Evolutionary conservation across 768 basidiomycete genomes (phyloP), one percentile per base, ranked within the genome.

Genomic region (Naganishia friedmannii): DNA sequence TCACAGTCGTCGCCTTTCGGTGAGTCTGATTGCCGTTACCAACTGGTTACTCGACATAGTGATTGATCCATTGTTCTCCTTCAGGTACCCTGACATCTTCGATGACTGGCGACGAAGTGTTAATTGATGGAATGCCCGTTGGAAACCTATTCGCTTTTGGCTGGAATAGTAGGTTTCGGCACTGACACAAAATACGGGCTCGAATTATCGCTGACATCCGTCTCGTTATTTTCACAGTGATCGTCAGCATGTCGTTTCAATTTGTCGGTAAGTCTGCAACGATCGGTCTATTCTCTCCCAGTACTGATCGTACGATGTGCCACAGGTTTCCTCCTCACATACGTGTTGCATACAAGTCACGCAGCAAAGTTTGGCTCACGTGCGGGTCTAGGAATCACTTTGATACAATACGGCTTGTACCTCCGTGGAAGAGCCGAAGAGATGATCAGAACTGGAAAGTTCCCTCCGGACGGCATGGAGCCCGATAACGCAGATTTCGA

Each of bases 241-340:
- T 93, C 83, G 88, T 92, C 69, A 94, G 92, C 8, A 90, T 90
- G 83, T 92, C 93, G 83, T 98, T 99, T 89, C 93, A 97, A 82
- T 94, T 97, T 80, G 86, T 95, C 76, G 94, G 70, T 70, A 21
- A 70, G 70, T 67, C 53, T 46, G 5, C 19, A 4, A 19, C 10
- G 7, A 39, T 12, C 17, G 32, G n/a, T 56, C 1, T 13, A 23
- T 2, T 29, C 0, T 3, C 5, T 48, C 17, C 17, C 6, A 32
- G 10, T 26, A 51, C 45, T 37, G 21, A 46, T 29, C 6, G 15
- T 5, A 0, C 21, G 7, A 19, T 13, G 0, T n/a, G 31, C 32
- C 2, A 19, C 69, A 77, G 78, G 83, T 37, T 84, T 84, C 81
- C 81, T 84, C 73, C 82, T 99, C 82, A 96, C 94, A 0, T 96